Evolutionary conservation across 2,329 filamentous ascomycete species (phyloP), one percentile per base, ranked within the genome.

Genomic region (Gremmenia infestans): DNA sequence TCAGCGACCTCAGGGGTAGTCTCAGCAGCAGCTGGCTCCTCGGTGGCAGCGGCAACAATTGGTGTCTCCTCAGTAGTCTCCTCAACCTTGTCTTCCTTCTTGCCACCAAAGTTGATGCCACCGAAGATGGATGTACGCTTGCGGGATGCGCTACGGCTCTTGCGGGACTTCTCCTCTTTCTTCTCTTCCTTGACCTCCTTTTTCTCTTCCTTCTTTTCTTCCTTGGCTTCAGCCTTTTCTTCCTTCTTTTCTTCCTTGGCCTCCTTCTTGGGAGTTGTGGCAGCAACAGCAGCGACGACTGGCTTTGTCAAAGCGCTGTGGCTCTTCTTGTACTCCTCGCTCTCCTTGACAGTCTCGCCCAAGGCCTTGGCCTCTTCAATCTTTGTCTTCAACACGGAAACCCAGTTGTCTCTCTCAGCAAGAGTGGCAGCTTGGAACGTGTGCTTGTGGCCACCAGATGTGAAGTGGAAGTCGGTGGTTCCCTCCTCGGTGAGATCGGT

Each of bases 341-440:
- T 87, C 74, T 86, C 85, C 62, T 83, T 82, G 66, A 97, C 82
- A 54, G 81, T 81, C 63, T 88, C 79, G 69, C 86, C 87, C 56
- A 89, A 78, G 67, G 87, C 87, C 81, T 94, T 95, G 68, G 91
- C 92, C 77, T 96, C 91, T 51, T 85, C 81, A 52, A 89, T 82
- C 80, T 92, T 90, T 68, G 82, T 76, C 82, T 94, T 91, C 66
- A 96, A 73, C 69, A 92, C 88, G 60, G 85, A 77, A 68, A 96
- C 83, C 94, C 94, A 97, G 81, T 88, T 90, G 74, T 96, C 91
- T 71, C 93, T 91, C 77, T 97, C 91, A 57, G 83, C 78, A 49
- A 82, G 68, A 68, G 71, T 86, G 67, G 78, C 69, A 56, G 93
- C 90, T 83, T 97, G 93, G 81, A 99, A 96, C 59, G 82, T 82